Evolutionary conservation across 306 rosid genomes (phyloP), one percentile per base, ranked within the genome.

Genomic region (Adenanthera pavonina): DNA sequence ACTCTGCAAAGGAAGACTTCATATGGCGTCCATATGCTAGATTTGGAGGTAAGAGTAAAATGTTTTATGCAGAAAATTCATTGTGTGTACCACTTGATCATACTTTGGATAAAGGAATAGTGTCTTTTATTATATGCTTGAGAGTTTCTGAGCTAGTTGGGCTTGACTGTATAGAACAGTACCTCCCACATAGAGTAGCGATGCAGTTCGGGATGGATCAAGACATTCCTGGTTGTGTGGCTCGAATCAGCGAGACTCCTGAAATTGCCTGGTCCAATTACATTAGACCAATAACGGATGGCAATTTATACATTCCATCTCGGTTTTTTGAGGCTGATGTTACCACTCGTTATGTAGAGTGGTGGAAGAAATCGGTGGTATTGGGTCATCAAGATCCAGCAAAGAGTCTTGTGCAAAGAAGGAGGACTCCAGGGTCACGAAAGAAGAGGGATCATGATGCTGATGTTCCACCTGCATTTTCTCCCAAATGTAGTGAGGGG

Each of bases 91-190:
- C 30, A 0, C 30, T 25, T 25, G 83, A 72, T 36, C 1, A 52
- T 1, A 53, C 43, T 75, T 72, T 75, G 75, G 82, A 87, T 71
- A 56, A 44, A 17, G 75, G 78, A 11, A 7, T 78, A 1, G 11
- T 52, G 5, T 56, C 85, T 49, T 87, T 69, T 69, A 79, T 80
- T 81, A 57, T 34, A 6, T 89, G 85, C 62, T 49, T 84, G 82
- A 87, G 88, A 73, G 83, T 35, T 48, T 81, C 83, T 49, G 73
- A 80, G 70, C 84, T 89, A 5, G 88, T 83, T 74, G 93, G 95
- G 30, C 33, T 89, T 41, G 82, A 38, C 16, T 65, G 77, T 43
- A 70, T 41, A 20, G 35, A 72, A 25, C 30, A 25, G 30, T 25
- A 25, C 30, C 30, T 25, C 30, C 30, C 30, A 25, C 30, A 25